Conservation (phyloP, 306 rosid genomes). For the Neltuma alba region DNA sequence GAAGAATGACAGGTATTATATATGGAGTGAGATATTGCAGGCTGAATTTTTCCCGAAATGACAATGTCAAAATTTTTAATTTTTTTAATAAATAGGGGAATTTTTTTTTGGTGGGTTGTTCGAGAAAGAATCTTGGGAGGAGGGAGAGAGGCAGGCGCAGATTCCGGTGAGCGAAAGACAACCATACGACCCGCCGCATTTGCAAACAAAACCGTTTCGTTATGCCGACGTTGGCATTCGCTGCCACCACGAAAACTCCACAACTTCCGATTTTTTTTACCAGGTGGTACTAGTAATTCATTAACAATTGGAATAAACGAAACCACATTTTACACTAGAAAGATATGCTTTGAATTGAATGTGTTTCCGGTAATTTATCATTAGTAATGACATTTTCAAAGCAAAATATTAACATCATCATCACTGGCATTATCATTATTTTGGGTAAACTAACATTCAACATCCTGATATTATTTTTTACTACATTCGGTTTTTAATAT, state of each 20-base stretch:
- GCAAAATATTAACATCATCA: too few species aligned
- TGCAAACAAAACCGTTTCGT: neutral
- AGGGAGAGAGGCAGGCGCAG: neutral
- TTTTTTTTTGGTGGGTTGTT: neutral
- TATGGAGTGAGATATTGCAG: neutral
- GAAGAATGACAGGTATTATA: too few species aligned
- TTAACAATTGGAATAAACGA: neutral
- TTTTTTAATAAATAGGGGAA: neutral
- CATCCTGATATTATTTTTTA: too few species aligned
- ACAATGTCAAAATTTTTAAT: too few species aligned
- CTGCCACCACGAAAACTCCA: neutral
- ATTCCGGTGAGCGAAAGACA: conserved; percentile 23
- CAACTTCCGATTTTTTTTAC: neutral
- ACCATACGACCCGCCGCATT: conserved; percentile 38
- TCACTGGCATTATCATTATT: too few species aligned
- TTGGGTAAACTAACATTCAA: too few species aligned
- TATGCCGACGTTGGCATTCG: too few species aligned
- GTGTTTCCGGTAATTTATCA: neutral
- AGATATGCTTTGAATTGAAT: neutral
- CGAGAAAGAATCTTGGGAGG: neutral
- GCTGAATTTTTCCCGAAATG: neutral
- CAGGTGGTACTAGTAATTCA: neutral
- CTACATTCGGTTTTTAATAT: too few species aligned
- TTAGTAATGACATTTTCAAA: too few species aligned
- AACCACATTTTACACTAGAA: neutral